phyloP scores from a whole-genome alignment of 2,329 filamentous ascomycete species.

The Rhynchosporium graminicola region DNA sequence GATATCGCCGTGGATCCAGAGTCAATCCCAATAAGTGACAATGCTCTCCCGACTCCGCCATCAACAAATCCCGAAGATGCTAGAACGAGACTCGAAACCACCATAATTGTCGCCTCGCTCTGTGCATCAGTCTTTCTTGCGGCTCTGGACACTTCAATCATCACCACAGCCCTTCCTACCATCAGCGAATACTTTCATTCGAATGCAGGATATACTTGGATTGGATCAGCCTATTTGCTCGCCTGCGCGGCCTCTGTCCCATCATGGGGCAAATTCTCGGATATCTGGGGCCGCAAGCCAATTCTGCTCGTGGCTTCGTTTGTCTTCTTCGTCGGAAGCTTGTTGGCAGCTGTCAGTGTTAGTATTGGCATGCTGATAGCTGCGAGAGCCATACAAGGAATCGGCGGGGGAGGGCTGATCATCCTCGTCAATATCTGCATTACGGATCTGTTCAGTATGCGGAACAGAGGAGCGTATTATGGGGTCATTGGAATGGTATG shows the following conservation, averaged over 20 bases:
- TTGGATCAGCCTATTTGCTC: constrained; percentile 72
- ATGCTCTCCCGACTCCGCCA: neutral
- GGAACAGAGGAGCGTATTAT: constrained; percentile 52
- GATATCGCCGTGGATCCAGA: neutral
- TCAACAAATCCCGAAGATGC: constrained; percentile 33
- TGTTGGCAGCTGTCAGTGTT: constrained; percentile 50
- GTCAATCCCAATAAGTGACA: neutral
- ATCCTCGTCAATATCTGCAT: constrained; percentile 56
- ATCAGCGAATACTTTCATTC: constrained; percentile 56
- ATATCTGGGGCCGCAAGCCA: constrained; percentile 60
- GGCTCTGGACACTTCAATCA: constrained; percentile 50
- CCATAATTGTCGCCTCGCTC: constrained; percentile 39
- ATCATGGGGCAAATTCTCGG: constrained; percentile 62
- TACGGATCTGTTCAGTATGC: constrained; percentile 54
- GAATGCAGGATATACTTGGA: constrained; percentile 65
- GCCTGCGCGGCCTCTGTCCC: constrained; percentile 67
- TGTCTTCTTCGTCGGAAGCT: constrained; percentile 54
- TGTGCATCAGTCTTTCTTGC: constrained; percentile 40
- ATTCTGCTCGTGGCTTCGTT: constrained; percentile 50
- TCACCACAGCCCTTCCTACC: constrained; percentile 62
- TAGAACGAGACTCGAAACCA: constrained; percentile 38
- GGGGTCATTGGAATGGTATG: constrained; percentile 69
- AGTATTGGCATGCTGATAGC: constrained; percentile 51
- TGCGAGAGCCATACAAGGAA: constrained; percentile 48
- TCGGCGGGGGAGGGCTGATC: constrained; percentile 54